Evolutionary conservation across 768 basidiomycete genomes (phyloP).

Genomic region (Amanita rubescens): DNA sequence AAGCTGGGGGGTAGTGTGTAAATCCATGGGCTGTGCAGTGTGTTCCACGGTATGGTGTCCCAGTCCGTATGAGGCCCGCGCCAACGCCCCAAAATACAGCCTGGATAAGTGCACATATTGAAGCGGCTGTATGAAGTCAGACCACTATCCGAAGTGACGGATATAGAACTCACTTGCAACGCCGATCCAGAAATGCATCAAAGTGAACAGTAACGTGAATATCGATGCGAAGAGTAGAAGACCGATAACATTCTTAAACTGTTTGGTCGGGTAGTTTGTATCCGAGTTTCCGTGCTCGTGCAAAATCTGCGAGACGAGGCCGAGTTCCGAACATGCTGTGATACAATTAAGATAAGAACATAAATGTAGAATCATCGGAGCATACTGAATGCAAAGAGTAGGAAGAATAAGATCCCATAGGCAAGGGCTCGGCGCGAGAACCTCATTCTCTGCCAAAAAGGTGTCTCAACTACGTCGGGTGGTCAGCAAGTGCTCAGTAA

Average conservation of each 20-base stretch:
- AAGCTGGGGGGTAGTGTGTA: conserved; percentile 16
- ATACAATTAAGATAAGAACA: neutral
- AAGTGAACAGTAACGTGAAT: conserved; percentile 17
- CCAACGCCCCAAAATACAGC: conserved; percentile 27
- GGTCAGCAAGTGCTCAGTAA: neutral
- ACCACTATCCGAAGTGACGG: neutral
- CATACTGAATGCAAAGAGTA: conserved; percentile 22
- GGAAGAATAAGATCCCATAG: conserved; percentile 18
- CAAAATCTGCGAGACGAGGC: conserved; percentile 23
- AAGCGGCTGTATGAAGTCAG: neutral
- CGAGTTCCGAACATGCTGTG: conserved; percentile 20
- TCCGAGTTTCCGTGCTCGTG: conserved; percentile 22
- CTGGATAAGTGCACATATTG: conserved; percentile 20
- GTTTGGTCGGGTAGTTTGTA: conserved; percentile 19
- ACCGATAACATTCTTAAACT: conserved; percentile 24
- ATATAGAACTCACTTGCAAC: conserved; percentile 17
- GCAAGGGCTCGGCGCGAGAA: neutral
- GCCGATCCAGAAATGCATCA: conserved; percentile 19
- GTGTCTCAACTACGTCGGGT: neutral
- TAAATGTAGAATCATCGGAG: conserved; percentile 1
- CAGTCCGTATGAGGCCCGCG: conserved; percentile 22
- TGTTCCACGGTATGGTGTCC: conserved; percentile 20
- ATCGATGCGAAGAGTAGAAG: conserved; percentile 21
- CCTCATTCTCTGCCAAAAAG: neutral
- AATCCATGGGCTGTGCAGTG: conserved; percentile 13